Conservation (phyloP, 2,329 filamentous ascomycete genomes). For the Colletotrichum sp. region DNA sequence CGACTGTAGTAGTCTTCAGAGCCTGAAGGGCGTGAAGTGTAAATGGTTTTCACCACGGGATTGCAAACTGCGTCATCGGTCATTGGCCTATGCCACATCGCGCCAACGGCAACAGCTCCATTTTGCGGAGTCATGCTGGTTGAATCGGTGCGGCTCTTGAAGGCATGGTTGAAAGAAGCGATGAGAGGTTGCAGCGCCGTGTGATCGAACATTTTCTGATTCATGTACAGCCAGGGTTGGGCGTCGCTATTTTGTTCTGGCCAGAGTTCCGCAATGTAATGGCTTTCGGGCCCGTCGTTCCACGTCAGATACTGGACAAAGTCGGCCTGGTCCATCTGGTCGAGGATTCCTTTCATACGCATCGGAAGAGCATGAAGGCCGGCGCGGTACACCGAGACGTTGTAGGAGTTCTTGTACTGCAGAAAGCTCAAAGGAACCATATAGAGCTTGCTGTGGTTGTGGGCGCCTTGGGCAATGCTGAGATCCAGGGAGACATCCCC, state of each 20-base stretch:
- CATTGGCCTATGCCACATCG: background rate
- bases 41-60: background rate
- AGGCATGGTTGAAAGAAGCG: background rate
- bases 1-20: background rate
- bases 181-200: background rate
- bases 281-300: background rate
- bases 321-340: background rate
- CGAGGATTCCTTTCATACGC: background rate
- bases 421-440: background rate
- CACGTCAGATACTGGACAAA: background rate
- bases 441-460: background rate
- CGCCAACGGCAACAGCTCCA: background rate
- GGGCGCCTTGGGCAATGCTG: background rate
- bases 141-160: background rate
- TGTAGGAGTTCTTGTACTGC: background rate
- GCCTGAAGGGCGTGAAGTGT: background rate
- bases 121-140: background rate
- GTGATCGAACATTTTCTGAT: background rate
- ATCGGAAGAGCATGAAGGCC: background rate
- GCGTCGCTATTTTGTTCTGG: background rate
- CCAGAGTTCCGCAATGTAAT: background rate
- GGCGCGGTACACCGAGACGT: background rate
- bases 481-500: background rate
- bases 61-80: background rate
- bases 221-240: background rate